Percentiles rank a stretch among this genome's conserved stretches.
Evolutionary conservation across 805 yeast species (phyloP).

Genomic region (Cephaloascus fragrans): DNA sequence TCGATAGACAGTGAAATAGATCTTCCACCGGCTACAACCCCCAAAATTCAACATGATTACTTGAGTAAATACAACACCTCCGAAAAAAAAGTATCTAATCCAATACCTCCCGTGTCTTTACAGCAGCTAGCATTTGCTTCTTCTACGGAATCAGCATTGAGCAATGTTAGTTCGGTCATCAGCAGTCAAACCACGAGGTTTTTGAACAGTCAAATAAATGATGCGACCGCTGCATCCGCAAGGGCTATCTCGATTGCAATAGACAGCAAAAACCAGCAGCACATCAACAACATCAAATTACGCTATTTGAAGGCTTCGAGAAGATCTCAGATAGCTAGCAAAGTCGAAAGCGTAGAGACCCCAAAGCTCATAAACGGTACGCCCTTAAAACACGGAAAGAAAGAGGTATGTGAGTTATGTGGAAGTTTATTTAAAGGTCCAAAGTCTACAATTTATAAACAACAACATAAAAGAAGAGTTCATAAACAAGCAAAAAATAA

Average conservation of each 20-base stretch:
- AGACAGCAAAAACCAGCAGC: no score
- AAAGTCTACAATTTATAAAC: constrained; percentile 34
- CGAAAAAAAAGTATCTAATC: background rate
- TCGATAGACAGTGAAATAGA: background rate
- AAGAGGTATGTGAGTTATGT: constrained; percentile 32
- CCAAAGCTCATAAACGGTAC: no score
- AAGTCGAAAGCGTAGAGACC: no score
- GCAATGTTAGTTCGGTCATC: background rate
- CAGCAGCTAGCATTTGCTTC: background rate
- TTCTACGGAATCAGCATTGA: background rate
- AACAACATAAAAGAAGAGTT: constrained; percentile 25
- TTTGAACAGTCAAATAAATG: no score
- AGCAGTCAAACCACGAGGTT: no score
- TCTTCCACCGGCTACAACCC: background rate
- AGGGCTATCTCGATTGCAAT: no score
- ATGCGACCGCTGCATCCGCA: no score
- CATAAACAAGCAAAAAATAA: no score
- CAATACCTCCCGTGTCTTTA: background rate
- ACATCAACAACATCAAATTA: no score
- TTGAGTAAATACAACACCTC: background rate
- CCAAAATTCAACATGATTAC: background rate
- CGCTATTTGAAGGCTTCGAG: no score
- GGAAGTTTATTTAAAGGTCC: constrained; percentile 35
- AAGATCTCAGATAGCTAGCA: no score
- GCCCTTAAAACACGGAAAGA: no score